Base-by-base conservation (phyloP, 2,329 filamentous ascomycete species). In the Fusarium lateritium region DNA sequence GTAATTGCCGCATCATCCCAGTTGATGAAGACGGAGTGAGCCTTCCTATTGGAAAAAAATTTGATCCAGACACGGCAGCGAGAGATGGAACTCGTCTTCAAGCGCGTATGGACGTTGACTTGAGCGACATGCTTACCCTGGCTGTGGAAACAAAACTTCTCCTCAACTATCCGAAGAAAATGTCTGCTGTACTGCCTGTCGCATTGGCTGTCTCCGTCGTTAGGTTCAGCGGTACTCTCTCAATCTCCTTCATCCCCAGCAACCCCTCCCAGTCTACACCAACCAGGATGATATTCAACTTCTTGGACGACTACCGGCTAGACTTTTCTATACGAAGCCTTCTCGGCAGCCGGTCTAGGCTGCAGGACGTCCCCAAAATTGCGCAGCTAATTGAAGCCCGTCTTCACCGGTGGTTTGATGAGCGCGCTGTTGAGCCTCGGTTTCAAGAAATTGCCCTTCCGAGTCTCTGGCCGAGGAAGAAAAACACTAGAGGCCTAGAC, bases 1-100 rank as follows among this genome's bases (percentile, higher is more conserved):
- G 94, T 83, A 99, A 99, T 79, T 98, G 96, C 76, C 90, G 96
- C 62, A 92, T 99, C 56, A 98, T 98, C 64, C 94, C 94, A 3
- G 93, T 98, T 0, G 91, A 93, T 73, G 92, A 95, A 72, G 91
- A 94, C 78, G 92, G 91, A 2, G 79, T 90, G 36, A 85, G 82
- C 44, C 82, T 91, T 36, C 85, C 82, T 57, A 78, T 79, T 26
- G 83, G 84, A 17, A 83, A 81, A 67, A 83, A 81, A n/a, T 83
- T 87, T 43, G 84, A 87, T 61, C 81, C 84, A 6, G 83, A 82
- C 52, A 84, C 81, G 47, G 86, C 85, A 21, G 84, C 83, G 15
- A 82, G 85, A 60, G 86, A 87, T 56, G 93, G 94, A 22, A 91
- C 91, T 1, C 87, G 94, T 39, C 84, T 99, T 21, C 96, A 99